Percentiles rank a stretch among this genome's conserved stretches.
Conservation (phyloP, 768 basidiomycete genomes). For the Russula emetica region DNA sequence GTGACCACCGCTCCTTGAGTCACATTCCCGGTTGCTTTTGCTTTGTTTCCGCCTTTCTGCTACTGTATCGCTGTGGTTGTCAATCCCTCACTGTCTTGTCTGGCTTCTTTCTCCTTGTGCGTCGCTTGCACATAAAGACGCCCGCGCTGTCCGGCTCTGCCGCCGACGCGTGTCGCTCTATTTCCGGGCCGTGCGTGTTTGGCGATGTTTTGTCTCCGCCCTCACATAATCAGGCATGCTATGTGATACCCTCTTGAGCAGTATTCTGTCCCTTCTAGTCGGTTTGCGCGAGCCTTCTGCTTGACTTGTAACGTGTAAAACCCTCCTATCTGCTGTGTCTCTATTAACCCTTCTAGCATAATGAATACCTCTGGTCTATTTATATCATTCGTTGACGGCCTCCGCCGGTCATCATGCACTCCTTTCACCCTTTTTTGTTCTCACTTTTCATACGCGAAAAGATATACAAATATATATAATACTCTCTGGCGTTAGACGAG, state of each 20-base stretch:
- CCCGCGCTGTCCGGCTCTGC: not conserved
- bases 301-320: slow-evolving; percentile 21
- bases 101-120: slow-evolving; percentile 8
- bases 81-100: slow-evolving; percentile 9
- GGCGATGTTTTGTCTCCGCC: slow-evolving; percentile 9
- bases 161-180: slow-evolving; percentile 1
- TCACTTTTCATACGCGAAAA: slow-evolving; percentile 12
- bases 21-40: not conserved
- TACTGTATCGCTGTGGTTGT: slow-evolving; percentile 18
- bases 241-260: slow-evolving; percentile 17
- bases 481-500: not conserved
- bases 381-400: slow-evolving; percentile 17
- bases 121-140: slow-evolving; percentile 15
- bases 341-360: not conserved
- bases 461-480: slow-evolving; percentile 19
- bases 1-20: not conserved
- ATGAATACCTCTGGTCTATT: slow-evolving; percentile 9
- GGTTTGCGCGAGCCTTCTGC: slow-evolving; percentile 9
- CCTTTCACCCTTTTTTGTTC: not conserved
- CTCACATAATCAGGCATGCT: not conserved
- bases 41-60: not conserved
- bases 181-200: slow-evolving; percentile 2
- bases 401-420: slow-evolving; percentile 7
- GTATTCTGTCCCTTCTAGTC: slow-evolving; percentile 23
- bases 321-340: slow-evolving; percentile 7